These are phyloP conservation scores for Triglochin maritima DNA, from an alignment of 106 monocot species.

Conservation along the genomic window DNA sequence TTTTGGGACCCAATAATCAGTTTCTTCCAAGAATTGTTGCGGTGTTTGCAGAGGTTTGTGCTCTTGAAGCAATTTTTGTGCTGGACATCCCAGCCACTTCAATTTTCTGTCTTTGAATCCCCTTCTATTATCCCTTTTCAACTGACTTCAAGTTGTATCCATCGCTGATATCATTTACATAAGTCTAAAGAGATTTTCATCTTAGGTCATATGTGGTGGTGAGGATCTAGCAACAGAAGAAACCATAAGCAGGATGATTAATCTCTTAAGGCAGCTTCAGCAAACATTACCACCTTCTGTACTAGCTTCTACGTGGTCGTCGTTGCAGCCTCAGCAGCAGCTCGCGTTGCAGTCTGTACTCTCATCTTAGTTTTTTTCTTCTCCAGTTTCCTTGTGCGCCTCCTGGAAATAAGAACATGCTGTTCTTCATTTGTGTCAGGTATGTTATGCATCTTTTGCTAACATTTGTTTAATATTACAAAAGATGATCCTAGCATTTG, in stretches of 20 bases:
- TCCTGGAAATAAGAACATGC: too few relatives aligned
- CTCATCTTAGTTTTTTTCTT: conserved; percentile 6
- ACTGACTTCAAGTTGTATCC: neutral
- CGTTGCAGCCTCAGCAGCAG: conserved; percentile 87
- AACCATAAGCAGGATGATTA: conserved; percentile 57
- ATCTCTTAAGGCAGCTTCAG: conserved; percentile 71
- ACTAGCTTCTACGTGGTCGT: conserved; percentile 65
- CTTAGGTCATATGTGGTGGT: conserved; percentile 59
- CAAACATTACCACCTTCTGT: conserved; percentile 73
- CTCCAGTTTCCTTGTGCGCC: too few relatives aligned
- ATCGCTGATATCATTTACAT: neutral
- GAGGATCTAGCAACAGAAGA: conserved; percentile 75
- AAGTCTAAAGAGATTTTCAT: neutral
- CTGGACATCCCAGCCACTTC: too few relatives aligned
- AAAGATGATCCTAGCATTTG: too few relatives aligned
- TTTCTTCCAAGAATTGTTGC: conserved; percentile 78
- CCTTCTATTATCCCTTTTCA: neutral
- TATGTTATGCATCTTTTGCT: too few relatives aligned
- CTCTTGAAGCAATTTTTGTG: too few relatives aligned
- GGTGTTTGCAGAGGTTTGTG: conserved; percentile 78
- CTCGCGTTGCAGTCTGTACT: conserved; percentile 62
- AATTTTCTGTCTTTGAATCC: too few relatives aligned
- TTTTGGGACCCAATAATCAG: conserved; percentile 89
- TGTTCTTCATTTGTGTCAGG: too few relatives aligned
- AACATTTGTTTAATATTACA: too few relatives aligned